A percentile compares a stretch with the other conserved stretches of the same genome.
These are phyloP conservation scores for Castanea crenata DNA, from an alignment of 306 rosid species.

Conservation along the genomic window DNA sequence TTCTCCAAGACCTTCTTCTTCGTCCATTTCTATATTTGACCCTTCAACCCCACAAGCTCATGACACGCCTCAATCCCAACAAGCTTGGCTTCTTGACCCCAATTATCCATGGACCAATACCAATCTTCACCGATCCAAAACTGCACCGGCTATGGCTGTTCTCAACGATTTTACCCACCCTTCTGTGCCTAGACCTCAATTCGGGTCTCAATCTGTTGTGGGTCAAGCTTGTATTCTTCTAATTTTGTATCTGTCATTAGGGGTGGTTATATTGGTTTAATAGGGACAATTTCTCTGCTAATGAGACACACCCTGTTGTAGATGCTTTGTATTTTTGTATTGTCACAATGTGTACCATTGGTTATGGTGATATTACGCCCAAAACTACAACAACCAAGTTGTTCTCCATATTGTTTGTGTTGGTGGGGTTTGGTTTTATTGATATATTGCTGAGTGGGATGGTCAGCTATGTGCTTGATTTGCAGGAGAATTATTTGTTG, in stretches of 20 bases:
- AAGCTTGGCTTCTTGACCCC: constrained; percentile 66
- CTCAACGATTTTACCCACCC: constrained; percentile 41
- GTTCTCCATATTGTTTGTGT: constrained; percentile 76
- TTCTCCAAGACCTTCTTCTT: constrained; percentile 46
- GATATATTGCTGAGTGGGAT: constrained; percentile 88
- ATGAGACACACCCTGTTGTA: constrained; percentile 80
- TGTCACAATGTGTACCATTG: constrained; percentile 97
- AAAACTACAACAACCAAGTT: constrained; percentile 65
- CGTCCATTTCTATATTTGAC: constrained; percentile 25
- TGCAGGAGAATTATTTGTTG: constrained; percentile 80
- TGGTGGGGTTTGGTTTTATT: constrained; percentile 91
- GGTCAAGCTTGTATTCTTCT: constrained; percentile 66
- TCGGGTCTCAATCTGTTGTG: constrained; percentile 52
- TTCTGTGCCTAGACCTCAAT: constrained; percentile 49
- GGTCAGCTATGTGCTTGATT: constrained; percentile 90
- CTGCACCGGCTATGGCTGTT: constrained; percentile 93
- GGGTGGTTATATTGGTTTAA: constrained; percentile 77
- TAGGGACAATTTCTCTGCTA: constrained; percentile 47
- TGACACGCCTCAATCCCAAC: constrained; percentile 2
- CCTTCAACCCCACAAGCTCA: no score
- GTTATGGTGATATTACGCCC: constrained; percentile 92
- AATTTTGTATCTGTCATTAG: constrained; percentile 59
- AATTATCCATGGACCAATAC: constrained; percentile 47
- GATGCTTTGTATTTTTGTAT: constrained; percentile 91
- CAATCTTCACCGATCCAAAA: constrained; percentile 81